These are phyloP conservation scores for Leccinum arenicola DNA, from an alignment of 768 basidiomycete genomes.

Conservation along the genomic window DNA sequence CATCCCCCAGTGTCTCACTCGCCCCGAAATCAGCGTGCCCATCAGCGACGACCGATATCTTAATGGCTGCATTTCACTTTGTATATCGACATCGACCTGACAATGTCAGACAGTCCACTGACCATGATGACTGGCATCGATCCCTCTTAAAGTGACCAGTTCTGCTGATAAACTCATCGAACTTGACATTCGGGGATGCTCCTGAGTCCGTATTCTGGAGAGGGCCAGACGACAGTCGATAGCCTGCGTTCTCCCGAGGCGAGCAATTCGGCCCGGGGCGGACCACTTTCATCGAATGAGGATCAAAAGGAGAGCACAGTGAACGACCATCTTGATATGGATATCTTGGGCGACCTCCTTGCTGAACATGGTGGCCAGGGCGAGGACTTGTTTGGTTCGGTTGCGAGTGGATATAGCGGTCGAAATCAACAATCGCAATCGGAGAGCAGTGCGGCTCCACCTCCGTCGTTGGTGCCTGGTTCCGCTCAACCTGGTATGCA, in stretches of 20 bases:
- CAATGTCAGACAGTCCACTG: conserved; percentile 37
- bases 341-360: conserved; percentile 36
- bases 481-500: conserved; percentile 31
- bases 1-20: conserved; percentile 69
- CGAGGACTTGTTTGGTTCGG: conserved; percentile 23
- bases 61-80: conserved; percentile 56
- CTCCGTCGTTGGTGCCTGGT: conserved; percentile 42
- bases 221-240: conserved; percentile 37
- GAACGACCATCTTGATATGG: conserved; percentile 31
- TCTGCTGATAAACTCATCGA: conserved; percentile 82
- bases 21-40: conserved; percentile 78
- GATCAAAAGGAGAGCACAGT: conserved; percentile 16
- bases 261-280: conserved; percentile 16
- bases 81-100: conserved; percentile 58
- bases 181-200: conserved; percentile 61
- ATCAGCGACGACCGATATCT: conserved; percentile 50
- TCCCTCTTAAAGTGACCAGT: conserved; percentile 41
- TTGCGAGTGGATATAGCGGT: conserved; percentile 25
- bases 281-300: conserved; percentile 14
- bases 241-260: conserved; percentile 51
- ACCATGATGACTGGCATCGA: conserved; percentile 29
- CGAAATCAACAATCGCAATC: conserved; percentile 13
- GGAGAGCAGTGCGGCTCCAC: conserved; percentile 31
- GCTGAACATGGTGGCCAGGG: conserved; percentile 16
- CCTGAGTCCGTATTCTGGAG: conserved; percentile 34